These are phyloP conservation scores for Luvunga scandens DNA, from an alignment of 345 rosid species.

Conservation along the genomic window DNA sequence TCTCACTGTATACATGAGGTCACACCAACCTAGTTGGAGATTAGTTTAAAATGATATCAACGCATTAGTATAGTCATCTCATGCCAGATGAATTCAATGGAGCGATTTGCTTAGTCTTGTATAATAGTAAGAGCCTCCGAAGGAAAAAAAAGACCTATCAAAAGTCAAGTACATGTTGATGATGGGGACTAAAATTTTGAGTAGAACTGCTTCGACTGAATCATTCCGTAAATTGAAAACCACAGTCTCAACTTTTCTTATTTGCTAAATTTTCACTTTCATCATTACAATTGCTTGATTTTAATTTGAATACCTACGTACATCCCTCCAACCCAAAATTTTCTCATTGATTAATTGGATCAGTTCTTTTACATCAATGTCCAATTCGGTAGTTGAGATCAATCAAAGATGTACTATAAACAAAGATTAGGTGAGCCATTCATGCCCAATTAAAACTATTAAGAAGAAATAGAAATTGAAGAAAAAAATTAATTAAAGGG, in stretches of 20 bases:
- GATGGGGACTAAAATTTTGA: neutral
- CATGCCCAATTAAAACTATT: neutral
- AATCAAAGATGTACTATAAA: conserved; percentile 4
- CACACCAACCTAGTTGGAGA: no score
- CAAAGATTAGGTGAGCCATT: conserved; percentile 6
- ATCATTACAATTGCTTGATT: no score
- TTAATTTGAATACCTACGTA: neutral
- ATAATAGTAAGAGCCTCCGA: no score
- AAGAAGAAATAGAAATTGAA: neutral
- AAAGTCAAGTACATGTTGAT: no score
- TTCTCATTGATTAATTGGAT: neutral
- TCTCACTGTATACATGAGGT: no score
- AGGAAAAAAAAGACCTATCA: no score
- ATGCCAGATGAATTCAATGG: neutral
- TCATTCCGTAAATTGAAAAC: neutral
- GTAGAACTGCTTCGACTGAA: neutral
- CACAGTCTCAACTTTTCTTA: neutral
- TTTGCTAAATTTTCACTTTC: neutral
- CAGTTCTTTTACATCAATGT: neutral
- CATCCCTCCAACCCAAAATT: neutral
- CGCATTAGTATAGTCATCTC: no score
- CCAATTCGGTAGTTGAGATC: conserved; percentile 9
- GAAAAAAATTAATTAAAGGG: neutral
- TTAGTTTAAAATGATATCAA: no score
- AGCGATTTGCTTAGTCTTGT: neutral